phyloP scores from a whole-genome alignment of 2,329 filamentous ascomycete genomes.

The Diaporthe caulivora region DNA sequence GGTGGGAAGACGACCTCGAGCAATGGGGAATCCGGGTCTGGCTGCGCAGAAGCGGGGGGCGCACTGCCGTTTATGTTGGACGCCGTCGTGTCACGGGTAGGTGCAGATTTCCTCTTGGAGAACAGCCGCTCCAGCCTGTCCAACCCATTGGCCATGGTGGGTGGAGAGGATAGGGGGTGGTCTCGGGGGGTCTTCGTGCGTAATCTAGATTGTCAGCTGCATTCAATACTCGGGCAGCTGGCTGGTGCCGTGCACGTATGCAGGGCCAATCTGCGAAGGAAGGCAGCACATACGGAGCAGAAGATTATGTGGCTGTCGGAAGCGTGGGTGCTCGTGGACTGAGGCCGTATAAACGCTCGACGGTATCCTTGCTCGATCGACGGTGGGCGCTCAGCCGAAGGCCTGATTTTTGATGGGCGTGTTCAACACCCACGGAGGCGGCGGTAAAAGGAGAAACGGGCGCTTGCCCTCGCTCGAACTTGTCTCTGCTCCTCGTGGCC shows the following conservation, averaged over 20 bases:
- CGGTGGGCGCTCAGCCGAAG: constrained; percentile 13
- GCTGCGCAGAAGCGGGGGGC: constrained; percentile 25
- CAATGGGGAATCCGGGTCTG: constrained; percentile 35
- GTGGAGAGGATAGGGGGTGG: not conserved
- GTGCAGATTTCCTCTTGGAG: constrained; percentile 55
- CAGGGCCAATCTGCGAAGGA: constrained; percentile 8
- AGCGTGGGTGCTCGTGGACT: constrained; percentile 26
- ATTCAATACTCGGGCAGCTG: constrained; percentile 31
- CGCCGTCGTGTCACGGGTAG: constrained; percentile 43
- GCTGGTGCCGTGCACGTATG: constrained; percentile 16
- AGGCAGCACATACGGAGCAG: constrained; percentile 32
- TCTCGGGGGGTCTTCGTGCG: constrained; percentile 37
- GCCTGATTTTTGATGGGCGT: not conserved
- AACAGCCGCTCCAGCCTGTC: constrained; percentile 67
- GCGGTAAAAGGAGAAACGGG: constrained; percentile 23
- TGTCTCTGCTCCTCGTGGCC: constrained; percentile 36
- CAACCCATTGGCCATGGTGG: constrained; percentile 61
- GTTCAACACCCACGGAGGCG: not conserved
- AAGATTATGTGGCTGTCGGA: constrained; percentile 34
- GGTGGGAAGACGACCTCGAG: constrained; percentile 58
- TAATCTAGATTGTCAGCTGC: constrained; percentile 42
- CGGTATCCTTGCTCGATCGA: constrained; percentile 36
- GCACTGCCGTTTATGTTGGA: constrained; percentile 38
- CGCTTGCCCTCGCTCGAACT: constrained; percentile 27
- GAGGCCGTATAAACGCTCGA: constrained; percentile 35